Percentiles rank a stretch among this genome's conserved stretches.
Conservation (phyloP, 2,329 filamentous ascomycete genomes). For the Cladosporium sphaerospermum region DNA sequence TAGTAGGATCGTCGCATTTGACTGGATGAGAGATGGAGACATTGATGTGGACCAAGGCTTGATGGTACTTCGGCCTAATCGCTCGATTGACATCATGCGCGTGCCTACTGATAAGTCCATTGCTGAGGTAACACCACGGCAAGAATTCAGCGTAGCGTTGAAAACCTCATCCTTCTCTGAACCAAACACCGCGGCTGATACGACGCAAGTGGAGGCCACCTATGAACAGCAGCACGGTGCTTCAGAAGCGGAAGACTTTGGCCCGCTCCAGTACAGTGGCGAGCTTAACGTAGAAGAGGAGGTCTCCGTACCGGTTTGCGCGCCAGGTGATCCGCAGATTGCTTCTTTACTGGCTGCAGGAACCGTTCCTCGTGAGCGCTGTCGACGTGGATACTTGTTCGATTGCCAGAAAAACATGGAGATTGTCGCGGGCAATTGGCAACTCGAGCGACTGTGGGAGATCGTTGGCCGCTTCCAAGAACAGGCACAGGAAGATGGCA, state of each 20-base stretch:
- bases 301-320: constrained; percentile 8
- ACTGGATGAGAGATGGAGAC: constrained; percentile 49
- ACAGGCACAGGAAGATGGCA: constrained; percentile 60
- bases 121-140: constrained; percentile 38
- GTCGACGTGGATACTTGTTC: constrained; percentile 51
- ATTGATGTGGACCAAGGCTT: constrained; percentile 44
- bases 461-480: constrained; percentile 63
- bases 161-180: constrained; percentile 22
- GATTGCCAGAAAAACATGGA: constrained; percentile 59
- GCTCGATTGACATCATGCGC: constrained; percentile 45
- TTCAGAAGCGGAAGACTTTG: constrained; percentile 22
- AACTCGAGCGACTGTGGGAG: constrained; percentile 73
- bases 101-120: constrained; percentile 37
- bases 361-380: constrained; percentile 46
- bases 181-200: constrained; percentile 12
- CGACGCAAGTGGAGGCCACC: not conserved
- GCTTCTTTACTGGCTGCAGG: constrained; percentile 19
- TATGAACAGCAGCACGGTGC: constrained; percentile 6
- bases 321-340: constrained; percentile 17
- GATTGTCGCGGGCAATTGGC: constrained; percentile 65
- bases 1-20: constrained; percentile 52
- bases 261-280: constrained; percentile 12
- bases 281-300: constrained; percentile 8
- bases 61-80: constrained; percentile 48
- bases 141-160: constrained; percentile 33